Conservation (phyloP, 78 protist genomes). For the Dictyostelium intermedium region DNA sequence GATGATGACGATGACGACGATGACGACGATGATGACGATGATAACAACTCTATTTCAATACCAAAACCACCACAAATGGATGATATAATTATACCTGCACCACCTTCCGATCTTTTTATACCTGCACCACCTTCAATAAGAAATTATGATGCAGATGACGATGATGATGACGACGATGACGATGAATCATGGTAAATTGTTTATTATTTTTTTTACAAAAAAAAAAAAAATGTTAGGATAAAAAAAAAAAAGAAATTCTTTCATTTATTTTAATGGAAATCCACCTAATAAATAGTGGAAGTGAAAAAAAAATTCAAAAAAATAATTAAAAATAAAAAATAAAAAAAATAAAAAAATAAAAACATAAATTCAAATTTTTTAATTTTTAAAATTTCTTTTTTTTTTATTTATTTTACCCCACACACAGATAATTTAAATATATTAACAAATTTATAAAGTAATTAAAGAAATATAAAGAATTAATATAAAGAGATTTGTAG, state of each 20-base stretch:
- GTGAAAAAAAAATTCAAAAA: neutral
- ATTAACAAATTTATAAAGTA: neutral
- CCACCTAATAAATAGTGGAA: neutral
- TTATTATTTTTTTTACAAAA: too few species aligned
- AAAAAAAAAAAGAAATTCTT: neutral
- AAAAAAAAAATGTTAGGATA: neutral
- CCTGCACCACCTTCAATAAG: slow-evolving; percentile 28
- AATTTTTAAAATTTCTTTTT: neutral
- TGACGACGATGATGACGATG: slow-evolving; percentile 11
- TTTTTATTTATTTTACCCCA: neutral
- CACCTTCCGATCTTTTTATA: neutral
- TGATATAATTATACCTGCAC: slow-evolving; percentile 47
- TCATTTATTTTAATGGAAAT: neutral
- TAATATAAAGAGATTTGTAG: neutral
- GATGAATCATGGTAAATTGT: slow-evolving; percentile 9
- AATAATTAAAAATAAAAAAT: neutral
- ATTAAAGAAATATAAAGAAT: neutral
- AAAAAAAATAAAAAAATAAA: neutral
- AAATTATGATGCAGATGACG: slow-evolving; percentile 40
- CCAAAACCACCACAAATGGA: slow-evolving; percentile 4
- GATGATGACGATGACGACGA: slow-evolving; percentile 21
- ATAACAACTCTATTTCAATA: neutral
- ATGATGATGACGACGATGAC: slow-evolving; percentile 69
- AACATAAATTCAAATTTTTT: neutral
- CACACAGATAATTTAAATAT: neutral